These are phyloP conservation scores for Magnusiomyces magnusii DNA, from an alignment of 1,139 yeast species.

Conservation along the genomic window DNA sequence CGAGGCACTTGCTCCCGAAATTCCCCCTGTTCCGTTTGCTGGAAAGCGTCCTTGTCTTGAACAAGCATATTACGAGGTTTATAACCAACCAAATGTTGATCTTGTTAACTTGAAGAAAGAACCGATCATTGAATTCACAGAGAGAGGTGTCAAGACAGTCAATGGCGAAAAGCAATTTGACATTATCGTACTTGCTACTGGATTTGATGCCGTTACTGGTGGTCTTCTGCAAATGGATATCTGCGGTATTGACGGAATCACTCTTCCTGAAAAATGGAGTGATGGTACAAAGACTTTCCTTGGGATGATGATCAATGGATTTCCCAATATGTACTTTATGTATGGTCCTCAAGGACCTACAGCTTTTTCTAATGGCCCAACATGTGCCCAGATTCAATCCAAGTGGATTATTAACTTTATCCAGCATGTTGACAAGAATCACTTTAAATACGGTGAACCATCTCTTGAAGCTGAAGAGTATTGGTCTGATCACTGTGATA, in stretches of 20 bases:
- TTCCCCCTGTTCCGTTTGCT: conserved; percentile 27
- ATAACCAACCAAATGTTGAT: conserved; percentile 28
- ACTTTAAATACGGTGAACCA: conserved; percentile 19
- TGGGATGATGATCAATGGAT: conserved; percentile 25
- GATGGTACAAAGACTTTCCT: conserved; percentile 25
- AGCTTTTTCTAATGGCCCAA: conserved; percentile 31
- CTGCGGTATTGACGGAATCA: conserved; percentile 20
- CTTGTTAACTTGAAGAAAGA: conserved; percentile 25
- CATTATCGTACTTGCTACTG: conserved; percentile 29
- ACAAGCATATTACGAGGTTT: conserved; percentile 26
- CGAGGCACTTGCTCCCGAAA: conserved; percentile 26
- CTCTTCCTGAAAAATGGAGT: conserved; percentile 25
- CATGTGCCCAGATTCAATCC: conserved; percentile 25
- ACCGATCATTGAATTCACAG: conserved; percentile 26
- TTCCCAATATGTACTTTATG: conserved; percentile 29
- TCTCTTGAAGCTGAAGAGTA: conserved; percentile 17
- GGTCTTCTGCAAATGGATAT: conserved; percentile 27
- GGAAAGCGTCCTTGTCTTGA: conserved; percentile 29
- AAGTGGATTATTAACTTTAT: conserved; percentile 23
- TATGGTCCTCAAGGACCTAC: conserved; percentile 34
- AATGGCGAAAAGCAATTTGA: conserved; percentile 25
- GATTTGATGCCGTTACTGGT: conserved; percentile 32
- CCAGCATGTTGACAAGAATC: conserved; percentile 15
- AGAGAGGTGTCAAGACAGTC: conserved; percentile 21
- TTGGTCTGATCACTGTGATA: conserved; percentile 25